Evolutionary conservation across 2,329 filamentous ascomycete genomes (phyloP).

Genomic region (Westerdykella sp.): DNA sequence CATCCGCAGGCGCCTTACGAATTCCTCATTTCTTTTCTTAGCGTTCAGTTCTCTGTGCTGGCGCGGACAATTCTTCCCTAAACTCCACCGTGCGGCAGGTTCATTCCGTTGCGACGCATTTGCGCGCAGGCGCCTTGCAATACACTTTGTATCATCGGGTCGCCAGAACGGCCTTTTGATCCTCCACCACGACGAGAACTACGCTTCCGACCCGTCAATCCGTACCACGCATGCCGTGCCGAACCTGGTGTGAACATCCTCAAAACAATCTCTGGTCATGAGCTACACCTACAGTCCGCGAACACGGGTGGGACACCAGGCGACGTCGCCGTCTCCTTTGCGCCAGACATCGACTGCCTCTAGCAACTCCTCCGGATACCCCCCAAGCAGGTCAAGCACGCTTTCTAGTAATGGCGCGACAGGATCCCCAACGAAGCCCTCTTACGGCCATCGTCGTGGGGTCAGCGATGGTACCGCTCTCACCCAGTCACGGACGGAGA

Average conservation of each 20-base stretch:
- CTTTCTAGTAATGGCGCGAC: constrained; percentile 67
- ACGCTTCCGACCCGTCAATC: constrained; percentile 4
- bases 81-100: constrained; percentile 8
- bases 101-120: constrained; percentile 7
- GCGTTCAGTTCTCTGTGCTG: constrained; percentile 15
- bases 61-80: constrained; percentile 17
- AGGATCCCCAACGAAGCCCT: constrained; percentile 40
- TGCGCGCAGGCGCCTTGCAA: constrained; percentile 23
- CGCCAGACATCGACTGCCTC: constrained; percentile 65
- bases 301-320: constrained; percentile 36
- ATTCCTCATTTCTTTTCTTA: constrained; percentile 31
- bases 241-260: constrained; percentile 6
- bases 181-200: constrained; percentile 12
- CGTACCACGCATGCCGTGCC: constrained; percentile 29
- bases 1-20: constrained; percentile 16
- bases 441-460: constrained; percentile 61
- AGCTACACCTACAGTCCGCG: constrained; percentile 35
- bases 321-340: constrained; percentile 40
- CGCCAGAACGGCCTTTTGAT: constrained; percentile 24
- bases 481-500: constrained; percentile 45
- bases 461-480: constrained; percentile 64
- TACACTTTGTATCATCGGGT: constrained; percentile 22
- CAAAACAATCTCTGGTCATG: constrained; percentile 26
- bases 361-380: constrained; percentile 62
- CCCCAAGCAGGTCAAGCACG: constrained; percentile 60